phyloP scores from a whole-genome alignment of 1,284 basidiomycete genomes.

The Hypsizygus ulmarius region DNA sequence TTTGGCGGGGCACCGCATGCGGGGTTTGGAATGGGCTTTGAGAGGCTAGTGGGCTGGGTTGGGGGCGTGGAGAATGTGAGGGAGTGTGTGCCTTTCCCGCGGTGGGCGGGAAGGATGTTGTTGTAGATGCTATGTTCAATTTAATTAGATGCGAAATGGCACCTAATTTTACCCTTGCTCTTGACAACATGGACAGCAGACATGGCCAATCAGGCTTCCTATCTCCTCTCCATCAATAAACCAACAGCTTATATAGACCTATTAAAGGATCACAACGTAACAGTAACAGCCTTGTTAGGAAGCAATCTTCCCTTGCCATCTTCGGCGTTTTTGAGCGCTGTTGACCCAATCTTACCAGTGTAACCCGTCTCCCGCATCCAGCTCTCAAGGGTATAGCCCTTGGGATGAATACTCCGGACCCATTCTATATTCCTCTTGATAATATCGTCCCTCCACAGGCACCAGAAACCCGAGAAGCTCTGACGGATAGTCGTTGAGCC shows the following conservation, averaged over 20 bases:
- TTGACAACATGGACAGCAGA: too few relatives aligned
- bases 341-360: slow-evolving; percentile 21
- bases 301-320: slow-evolving; percentile 27
- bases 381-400: slow-evolving; percentile 23
- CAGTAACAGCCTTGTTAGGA: slow-evolving; percentile 21
- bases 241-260: too few relatives aligned
- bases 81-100: slow-evolving; percentile 87
- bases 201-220: too few relatives aligned
- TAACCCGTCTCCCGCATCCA: slow-evolving; percentile 28
- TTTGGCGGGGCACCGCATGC: slow-evolving; percentile 87
- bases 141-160: too few relatives aligned
- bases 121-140: slow-evolving; percentile 34
- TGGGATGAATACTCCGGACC: slow-evolving; percentile 38
- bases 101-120: slow-evolving; percentile 81
- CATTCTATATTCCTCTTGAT: slow-evolving; percentile 42
- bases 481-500: slow-evolving; percentile 35
- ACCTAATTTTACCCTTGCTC: too few relatives aligned
- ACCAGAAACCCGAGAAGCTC: slow-evolving; percentile 44
- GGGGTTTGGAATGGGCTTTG: slow-evolving; percentile 93
- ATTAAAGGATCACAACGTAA: neutral
- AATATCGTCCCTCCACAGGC: slow-evolving; percentile 39
- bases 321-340: slow-evolving; percentile 28
- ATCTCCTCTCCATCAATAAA: too few relatives aligned
- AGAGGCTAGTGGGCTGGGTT: slow-evolving; percentile 82
- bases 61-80: slow-evolving; percentile 82